Evolutionary conservation across 2,329 filamentous ascomycete genomes (phyloP), one percentile per base, ranked within the genome.

Genomic region (Daldinia eschscholtzii): DNA sequence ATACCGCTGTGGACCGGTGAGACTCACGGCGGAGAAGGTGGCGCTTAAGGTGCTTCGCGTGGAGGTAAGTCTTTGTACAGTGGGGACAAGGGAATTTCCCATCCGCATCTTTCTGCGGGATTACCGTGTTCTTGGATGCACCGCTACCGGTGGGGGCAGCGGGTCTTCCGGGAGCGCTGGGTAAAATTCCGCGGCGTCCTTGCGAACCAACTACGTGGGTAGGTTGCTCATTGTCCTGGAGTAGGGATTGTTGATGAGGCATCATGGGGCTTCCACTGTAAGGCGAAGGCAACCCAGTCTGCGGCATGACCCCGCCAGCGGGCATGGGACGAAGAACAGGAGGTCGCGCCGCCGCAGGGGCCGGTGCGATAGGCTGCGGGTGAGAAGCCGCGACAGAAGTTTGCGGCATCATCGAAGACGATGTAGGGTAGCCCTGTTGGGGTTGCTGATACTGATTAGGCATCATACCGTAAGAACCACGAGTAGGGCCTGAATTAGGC

Each of bases 1-100:
- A n/a, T 46, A 60, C 33, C 41, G 30, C 30, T 37, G 23, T 52
- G 33, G 53, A 57, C 56, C 55, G 26, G 52, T 56, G 41, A 57
- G 28, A 92, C 94, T 94, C 88, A 98, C 95, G 96, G 87, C 96
- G 88, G 75, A 98, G 85, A 67, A 98, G 88, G 86, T 98, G 96
- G 77, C 96, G 92, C 88, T 98, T 98, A 75, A 98, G 83, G 82
- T 98, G 96, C 86, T 99, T 98, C 53, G 95, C 92, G 80, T 98
- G 96, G 65, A 98, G 86, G 79, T 99, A 99, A 6, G 94, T 98
- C 86, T 98, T 98, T 76, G 93, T 97, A 84, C 96, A 99, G 81
- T 98, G 94, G 76, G 94, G 94, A 83, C 96, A 99, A 67, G 96
- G 95, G 79, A 97, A 99, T 84, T 98, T 98, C 78, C 96, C 96